Evolutionary conservation across 768 basidiomycete genomes (phyloP).

Genomic region (Aureoboletus auriporus): DNA sequence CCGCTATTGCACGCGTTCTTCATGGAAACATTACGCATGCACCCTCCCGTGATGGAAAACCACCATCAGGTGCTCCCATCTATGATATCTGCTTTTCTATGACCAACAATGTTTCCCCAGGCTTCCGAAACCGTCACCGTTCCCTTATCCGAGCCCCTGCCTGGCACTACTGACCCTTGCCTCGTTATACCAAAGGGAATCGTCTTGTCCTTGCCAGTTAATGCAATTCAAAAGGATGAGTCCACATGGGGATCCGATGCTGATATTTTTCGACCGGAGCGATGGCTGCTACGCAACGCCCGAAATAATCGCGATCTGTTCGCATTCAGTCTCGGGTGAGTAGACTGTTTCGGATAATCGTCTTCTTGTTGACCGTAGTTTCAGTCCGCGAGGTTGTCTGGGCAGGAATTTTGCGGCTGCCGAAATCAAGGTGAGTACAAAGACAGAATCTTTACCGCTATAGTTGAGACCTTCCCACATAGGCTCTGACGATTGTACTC

Average conservation of each 20-base stretch:
- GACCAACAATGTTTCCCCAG: constrained; percentile 25
- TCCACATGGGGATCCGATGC: constrained; percentile 60
- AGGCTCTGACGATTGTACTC: constrained; percentile 46
- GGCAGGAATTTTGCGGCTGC: constrained; percentile 55
- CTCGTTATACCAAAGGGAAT: constrained; percentile 56
- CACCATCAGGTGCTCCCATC: constrained; percentile 48
- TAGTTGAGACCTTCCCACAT: neutral
- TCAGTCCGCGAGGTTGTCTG: constrained; percentile 56
- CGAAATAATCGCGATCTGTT: constrained; percentile 43
- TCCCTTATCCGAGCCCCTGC: constrained; percentile 51
- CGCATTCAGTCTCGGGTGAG: constrained; percentile 58
- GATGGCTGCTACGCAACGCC: constrained; percentile 51
- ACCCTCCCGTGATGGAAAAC: constrained; percentile 61
- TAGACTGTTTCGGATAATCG: neutral
- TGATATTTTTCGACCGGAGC: constrained; percentile 52
- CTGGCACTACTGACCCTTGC: constrained; percentile 38
- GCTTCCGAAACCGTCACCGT: constrained; percentile 48
- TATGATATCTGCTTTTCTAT: neutral
- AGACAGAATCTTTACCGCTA: constrained; percentile 18
- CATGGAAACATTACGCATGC: constrained; percentile 58
- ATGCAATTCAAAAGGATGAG: constrained; percentile 51
- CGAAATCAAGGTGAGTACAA: constrained; percentile 51
- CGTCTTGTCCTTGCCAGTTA: constrained; percentile 50
- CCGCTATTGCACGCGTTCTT: constrained; percentile 59
- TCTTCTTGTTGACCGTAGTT: constrained; percentile 10